Evolutionary conservation across 140 eudicot genomes (phyloP), one percentile per base, ranked within the genome.

Genomic region (Bidens hawaiensis): DNA sequence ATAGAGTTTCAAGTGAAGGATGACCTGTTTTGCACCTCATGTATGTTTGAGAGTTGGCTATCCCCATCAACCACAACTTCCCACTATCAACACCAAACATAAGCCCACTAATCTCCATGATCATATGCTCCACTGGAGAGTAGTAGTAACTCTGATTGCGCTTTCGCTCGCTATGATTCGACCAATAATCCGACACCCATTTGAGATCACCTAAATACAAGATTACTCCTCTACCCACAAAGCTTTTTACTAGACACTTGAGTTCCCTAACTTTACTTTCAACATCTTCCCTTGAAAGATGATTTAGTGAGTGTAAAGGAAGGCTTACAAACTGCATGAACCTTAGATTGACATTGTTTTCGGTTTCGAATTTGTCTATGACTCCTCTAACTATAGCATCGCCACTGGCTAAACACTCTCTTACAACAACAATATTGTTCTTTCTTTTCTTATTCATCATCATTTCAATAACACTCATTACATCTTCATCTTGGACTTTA

Each of bases 151-250:
- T 59, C 25, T 65, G 53, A 42, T 47, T 75, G 16, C 68, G 70
- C 71, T 81, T 82, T 60, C 74, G 75, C 28, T 74, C 86, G 68
- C 75, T 72, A 27, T 78, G 78, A 34, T 63, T 80, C 6, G 78
- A 81, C 97, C 97, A 89, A 62, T 79, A 89, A 62, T 82, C 90
- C 13, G 97, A 81, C 36, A 89, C 84, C 97, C 97, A 89, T 64
- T 78, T 69, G 14, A 89, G 88, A 76, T 89, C 95, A 43, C 97
- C 97, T 49, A 89, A 69, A 60, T 89, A 85, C 71, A 89, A 72
- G 53, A 89, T 88, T 5, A 85, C 85, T 62, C 97, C 97, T 80
- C 83, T 82, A 41, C 76, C 75, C 21, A 80, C 63, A 69, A 71
- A 80, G 65, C 88, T 77, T 67, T 76, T 89, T 36, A 89, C 81